Percentiles rank a stretch among this genome's conserved stretches.
These are phyloP conservation scores for Solanum chiquidenum DNA, from an alignment of 257 asterid genomes.

Conservation along the genomic window DNA sequence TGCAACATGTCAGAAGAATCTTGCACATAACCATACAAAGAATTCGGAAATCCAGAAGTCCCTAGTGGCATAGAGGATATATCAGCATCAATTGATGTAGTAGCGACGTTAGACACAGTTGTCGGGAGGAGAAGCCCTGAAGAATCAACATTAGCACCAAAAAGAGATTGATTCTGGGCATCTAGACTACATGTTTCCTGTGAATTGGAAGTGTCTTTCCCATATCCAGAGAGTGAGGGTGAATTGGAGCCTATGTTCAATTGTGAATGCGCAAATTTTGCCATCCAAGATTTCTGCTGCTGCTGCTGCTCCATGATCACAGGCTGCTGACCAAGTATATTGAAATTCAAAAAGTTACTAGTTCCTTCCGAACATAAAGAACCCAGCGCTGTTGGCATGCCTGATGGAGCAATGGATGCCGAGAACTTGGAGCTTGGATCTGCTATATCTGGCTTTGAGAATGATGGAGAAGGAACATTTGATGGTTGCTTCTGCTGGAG, in stretches of 20 bases:
- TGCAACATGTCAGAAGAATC: slow-evolving; percentile 71
- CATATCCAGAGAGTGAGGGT: slow-evolving; percentile 33
- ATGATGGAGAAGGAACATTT: slow-evolving; percentile 59
- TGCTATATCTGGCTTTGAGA: slow-evolving; percentile 44
- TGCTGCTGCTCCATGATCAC: slow-evolving; percentile 50
- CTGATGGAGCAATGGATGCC: slow-evolving; percentile 33
- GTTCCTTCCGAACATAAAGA: slow-evolving; percentile 64
- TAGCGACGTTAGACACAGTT: slow-evolving; percentile 38
- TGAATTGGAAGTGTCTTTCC: slow-evolving; percentile 52
- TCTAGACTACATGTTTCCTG: slow-evolving; percentile 53
- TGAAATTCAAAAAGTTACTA: slow-evolving; percentile 45
- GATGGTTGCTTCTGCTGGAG: slow-evolving; percentile 61
- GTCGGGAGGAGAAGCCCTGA: slow-evolving; percentile 71
- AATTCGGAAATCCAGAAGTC: slow-evolving; percentile 54
- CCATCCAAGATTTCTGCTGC: slow-evolving; percentile 64
- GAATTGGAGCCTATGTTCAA: slow-evolving; percentile 32
- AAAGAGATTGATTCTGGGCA: slow-evolving; percentile 53
- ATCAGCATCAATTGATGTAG: slow-evolving; percentile 51
- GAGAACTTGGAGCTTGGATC: slow-evolving; percentile 44
- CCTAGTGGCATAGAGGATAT: slow-evolving; percentile 54
- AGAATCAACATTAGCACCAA: slow-evolving; percentile 51
- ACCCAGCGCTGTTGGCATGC: slow-evolving; percentile 60
- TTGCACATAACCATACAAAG: slow-evolving; percentile 53
- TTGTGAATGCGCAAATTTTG: slow-evolving; percentile 42
- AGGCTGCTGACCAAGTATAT: slow-evolving; percentile 53